Base-by-base conservation (phyloP, 495 filamentous ascomycete species). In the Neurospora sp. region DNA sequence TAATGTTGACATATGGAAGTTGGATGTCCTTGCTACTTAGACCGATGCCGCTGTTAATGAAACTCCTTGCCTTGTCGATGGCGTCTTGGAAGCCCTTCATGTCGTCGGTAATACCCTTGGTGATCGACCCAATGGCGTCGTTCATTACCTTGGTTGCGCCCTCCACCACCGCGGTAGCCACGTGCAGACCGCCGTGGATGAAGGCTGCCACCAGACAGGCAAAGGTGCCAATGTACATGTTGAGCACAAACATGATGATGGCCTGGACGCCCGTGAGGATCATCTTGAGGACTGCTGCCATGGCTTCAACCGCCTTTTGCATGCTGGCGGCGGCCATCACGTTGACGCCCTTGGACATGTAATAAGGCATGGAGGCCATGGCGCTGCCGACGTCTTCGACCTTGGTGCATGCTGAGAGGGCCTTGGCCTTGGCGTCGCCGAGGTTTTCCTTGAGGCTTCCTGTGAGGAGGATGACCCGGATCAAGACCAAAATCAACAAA, bases 291-390 rank as follows among this genome's bases (percentile, higher is more conserved):
- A 96, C 89, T 9, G 88, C 83, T 79, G 91, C 91, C 76, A 98
- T 86, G 18, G 87, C 96, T 68, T 88, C 81, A 68, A 98, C 91
- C 4, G 92, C 88, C 40, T 91, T 88, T 70, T 93, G 92, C 75
- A 99, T 88, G 35, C 91, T 89, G 40, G 83, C 83, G 14, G 93
- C 93, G 8, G 93, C 90, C 41, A 98, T 82, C 42, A 93, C 88
- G 81, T 99, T 99, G 80, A 97, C 91, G 35, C 96, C 96, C 53
- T 87, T 83, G 2, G 94, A 88, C 76, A 98, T 89, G 84, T 97
- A 98, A 79, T 97, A 90, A 20, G 96, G 96, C 93, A 97, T 96
- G 22, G 95, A 98, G 31, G 94, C 96, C 93, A 99, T 95, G 42
- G 94, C 88, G 77, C 94, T 97, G 74, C 95, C 96, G 81, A 96